Evolutionary conservation across 148 eudicot species (phyloP), one percentile per base, ranked within the genome.

Genomic region (Dianthus caryophyllus): DNA sequence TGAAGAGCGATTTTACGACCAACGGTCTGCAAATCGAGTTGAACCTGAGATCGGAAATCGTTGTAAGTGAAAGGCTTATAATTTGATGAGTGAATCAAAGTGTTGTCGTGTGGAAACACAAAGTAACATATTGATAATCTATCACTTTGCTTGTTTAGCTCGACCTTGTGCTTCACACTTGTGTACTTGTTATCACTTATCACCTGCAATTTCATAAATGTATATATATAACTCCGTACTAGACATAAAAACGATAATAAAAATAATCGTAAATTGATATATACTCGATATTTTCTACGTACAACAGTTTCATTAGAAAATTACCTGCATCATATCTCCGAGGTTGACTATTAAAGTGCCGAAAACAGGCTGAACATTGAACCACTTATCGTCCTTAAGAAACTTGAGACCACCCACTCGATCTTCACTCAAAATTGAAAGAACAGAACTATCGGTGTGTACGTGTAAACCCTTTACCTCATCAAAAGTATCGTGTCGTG

Each of bases 271-370:
- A n/a, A n/a, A n/a, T n/a, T n/a, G n/a, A n/a, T n/a, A n/a, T n/a
- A n/a, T n/a, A n/a, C n/a, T n/a, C n/a, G n/a, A n/a, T n/a, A n/a
- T n/a, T n/a, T n/a, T n/a, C n/a, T n/a, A n/a, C n/a, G n/a, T n/a
- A n/a, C n/a, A n/a, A n/a, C n/a, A n/a, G n/a, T n/a, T n/a, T n/a
- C n/a, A n/a, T n/a, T n/a, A n/a, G n/a, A n/a, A n/a, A n/a, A n/a
- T n/a, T n/a, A 89, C 96, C 93, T 90, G 96, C 80, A 87, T 73
- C 85, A 90, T 77, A 50, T 90, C 96, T 46, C 96, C 96, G 55
- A 90, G 76, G 67, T 85, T 76, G 71, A 90, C 82, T n/a, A 90
- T 38, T 6, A 90, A 76, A 0, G 96, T 80, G 67, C 46, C 53
- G 18, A 80, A 78, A 27, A 82, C 63, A 2, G 96, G 87, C 2